Conservation (phyloP, 2,329 filamentous ascomycete species). For the Ascochyta fabae region DNA sequence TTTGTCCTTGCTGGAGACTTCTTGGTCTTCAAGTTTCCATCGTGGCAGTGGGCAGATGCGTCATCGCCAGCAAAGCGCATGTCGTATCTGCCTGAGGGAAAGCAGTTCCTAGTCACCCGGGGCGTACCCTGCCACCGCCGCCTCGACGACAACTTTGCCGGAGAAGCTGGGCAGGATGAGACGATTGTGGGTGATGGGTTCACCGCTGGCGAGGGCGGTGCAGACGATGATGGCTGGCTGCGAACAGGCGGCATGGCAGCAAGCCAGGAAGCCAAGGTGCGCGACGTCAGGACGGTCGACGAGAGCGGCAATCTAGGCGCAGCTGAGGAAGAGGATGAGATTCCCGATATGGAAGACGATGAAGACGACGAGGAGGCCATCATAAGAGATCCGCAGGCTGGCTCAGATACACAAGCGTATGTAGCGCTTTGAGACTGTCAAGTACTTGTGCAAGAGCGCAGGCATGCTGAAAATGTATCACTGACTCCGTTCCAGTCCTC, state of each 20-base stretch:
- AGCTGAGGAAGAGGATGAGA: conserved; percentile 76
- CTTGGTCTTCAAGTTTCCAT: conserved; percentile 98
- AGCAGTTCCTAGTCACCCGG: conserved; percentile 94
- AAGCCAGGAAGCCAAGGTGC: conserved; percentile 75
- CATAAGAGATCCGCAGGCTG: conserved; percentile 67
- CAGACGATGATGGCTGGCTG: conserved; percentile 86
- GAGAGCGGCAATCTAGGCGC: conserved; percentile 87
- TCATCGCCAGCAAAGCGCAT: conserved; percentile 80
- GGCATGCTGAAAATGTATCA: not conserved
- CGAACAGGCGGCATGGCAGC: conserved; percentile 81
- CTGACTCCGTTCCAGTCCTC: conserved; percentile 62
- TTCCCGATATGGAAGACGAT: conserved; percentile 98
- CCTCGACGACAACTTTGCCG: conserved; percentile 91
- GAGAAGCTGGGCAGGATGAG: conserved; percentile 84
- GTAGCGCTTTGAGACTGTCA: conserved; percentile 33
- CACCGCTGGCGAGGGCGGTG: conserved; percentile 54
- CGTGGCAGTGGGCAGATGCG: conserved; percentile 95
- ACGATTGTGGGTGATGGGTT: conserved; percentile 83
- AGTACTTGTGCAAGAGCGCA: not conserved
- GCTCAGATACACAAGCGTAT: conserved; percentile 61
- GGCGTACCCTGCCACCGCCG: conserved; percentile 93
- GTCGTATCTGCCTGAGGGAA: conserved; percentile 80
- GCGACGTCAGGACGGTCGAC: conserved; percentile 86
- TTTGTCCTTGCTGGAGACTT: conserved; percentile 96
- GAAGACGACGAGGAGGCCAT: conserved; percentile 94